Evolutionary conservation across 2,329 filamentous ascomycete species (phyloP).

Genomic region (Gaeumannomyces tritici): DNA sequence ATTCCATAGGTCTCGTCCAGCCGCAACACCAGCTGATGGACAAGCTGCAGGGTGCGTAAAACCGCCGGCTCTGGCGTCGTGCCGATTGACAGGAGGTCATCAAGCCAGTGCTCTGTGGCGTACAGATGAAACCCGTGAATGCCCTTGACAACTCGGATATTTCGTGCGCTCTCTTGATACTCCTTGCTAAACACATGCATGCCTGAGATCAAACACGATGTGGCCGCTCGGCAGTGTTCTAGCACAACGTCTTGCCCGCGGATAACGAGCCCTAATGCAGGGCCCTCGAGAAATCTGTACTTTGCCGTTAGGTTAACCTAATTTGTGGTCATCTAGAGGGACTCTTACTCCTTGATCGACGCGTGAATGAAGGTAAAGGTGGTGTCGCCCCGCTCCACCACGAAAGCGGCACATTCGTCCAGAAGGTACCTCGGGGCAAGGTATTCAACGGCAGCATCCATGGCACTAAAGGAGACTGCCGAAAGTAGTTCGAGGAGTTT

Average conservation of each 20-base stretch:
- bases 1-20: background rate
- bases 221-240: background rate
- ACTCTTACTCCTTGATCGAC: constrained; percentile 17
- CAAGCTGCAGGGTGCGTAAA: background rate
- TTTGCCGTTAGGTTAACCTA: background rate
- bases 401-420: constrained; percentile 13
- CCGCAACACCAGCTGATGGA: background rate
- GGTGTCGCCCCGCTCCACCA: constrained; percentile 14
- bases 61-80: background rate
- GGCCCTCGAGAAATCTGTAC: background rate
- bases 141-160: constrained; percentile 14
- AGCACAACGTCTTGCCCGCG: background rate
- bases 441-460: constrained; percentile 1
- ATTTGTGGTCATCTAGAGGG: background rate
- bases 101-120: constrained; percentile 19
- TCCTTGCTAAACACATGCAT: constrained; percentile 8
- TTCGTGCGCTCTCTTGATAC: background rate
- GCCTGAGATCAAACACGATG: constrained; percentile 16
- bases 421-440: constrained; percentile 15
- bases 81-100: constrained; percentile 14
- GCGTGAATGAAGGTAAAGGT: constrained; percentile 17
- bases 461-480: constrained; percentile 18
- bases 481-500: constrained; percentile 21
- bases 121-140: constrained; percentile 20
- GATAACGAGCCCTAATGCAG: background rate